Percentiles rank a stretch among this genome's conserved stretches.
These are phyloP conservation scores for Pleurotus salmoneostramineus DNA, from an alignment of 768 basidiomycete species.

Conservation along the genomic window DNA sequence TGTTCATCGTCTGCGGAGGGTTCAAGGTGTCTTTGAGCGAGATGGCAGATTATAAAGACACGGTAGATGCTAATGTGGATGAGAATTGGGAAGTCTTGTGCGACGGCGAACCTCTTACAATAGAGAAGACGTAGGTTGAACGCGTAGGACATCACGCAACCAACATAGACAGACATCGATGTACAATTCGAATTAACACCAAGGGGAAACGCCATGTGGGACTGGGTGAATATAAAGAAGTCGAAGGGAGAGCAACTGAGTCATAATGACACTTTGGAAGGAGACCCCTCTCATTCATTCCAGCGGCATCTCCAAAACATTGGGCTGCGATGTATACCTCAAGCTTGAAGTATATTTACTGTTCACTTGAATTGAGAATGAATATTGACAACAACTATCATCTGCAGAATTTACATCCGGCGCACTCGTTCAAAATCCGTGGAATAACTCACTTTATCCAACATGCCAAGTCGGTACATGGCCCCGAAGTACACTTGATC, in stretches of 20 bases:
- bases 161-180: too few relatives aligned
- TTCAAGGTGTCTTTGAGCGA: constrained; percentile 62
- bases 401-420: constrained; percentile 63
- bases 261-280: constrained; percentile 32
- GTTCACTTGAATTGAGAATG: not conserved
- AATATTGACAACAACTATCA: constrained; percentile 2
- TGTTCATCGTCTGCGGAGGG: constrained; percentile 71
- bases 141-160: too few relatives aligned
- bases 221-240: too few relatives aligned
- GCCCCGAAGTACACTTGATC: constrained; percentile 54
- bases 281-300: constrained; percentile 69
- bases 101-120: constrained; percentile 29
- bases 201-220: too few relatives aligned
- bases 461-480: constrained; percentile 45
- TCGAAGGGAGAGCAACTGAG: too few relatives aligned
- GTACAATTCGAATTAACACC: too few relatives aligned
- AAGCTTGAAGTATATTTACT: constrained; percentile 60
- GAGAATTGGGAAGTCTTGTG: constrained; percentile 32
- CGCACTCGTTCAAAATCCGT: constrained; percentile 74
- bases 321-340: constrained; percentile 55
- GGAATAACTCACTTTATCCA: constrained; percentile 64
- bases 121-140: constrained; percentile 14
- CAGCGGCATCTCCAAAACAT: constrained; percentile 45
- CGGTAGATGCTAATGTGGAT: constrained; percentile 27
- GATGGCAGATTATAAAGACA: constrained; percentile 39